Evolutionary conservation across 2,329 filamentous ascomycete species (phyloP).

Genomic region (Talaromyces verruculosus): DNA sequence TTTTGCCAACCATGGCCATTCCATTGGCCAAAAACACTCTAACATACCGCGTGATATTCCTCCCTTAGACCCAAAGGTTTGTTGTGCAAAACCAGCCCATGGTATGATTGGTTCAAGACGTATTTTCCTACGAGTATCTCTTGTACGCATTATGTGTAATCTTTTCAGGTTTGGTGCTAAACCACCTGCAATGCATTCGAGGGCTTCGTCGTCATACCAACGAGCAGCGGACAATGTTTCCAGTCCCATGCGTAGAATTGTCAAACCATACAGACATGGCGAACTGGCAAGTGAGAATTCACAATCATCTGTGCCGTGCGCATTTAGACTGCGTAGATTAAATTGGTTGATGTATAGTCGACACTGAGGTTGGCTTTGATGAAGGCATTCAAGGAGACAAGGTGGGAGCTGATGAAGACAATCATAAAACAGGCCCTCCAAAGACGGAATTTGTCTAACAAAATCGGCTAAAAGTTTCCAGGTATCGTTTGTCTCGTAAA

Average conservation of each 20-base stretch:
- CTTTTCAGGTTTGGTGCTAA: background rate
- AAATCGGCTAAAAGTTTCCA: background rate
- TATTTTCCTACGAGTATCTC: background rate
- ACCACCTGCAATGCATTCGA: background rate
- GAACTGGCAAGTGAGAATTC: conserved; percentile 1
- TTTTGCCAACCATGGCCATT: background rate
- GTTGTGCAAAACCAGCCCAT: background rate
- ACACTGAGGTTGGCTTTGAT: background rate
- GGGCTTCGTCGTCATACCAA: background rate
- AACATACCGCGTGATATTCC: background rate
- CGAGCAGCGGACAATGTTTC: background rate
- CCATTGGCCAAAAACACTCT: background rate
- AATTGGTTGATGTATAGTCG: background rate
- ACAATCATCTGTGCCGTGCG: background rate
- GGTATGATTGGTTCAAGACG: background rate
- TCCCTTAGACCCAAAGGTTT: background rate
- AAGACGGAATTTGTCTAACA: background rate
- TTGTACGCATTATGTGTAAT: background rate
- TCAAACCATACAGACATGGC: conserved; percentile 1
- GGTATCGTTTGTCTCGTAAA: background rate
- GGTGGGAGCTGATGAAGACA: background rate
- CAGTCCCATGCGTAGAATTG: background rate
- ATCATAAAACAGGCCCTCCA: background rate
- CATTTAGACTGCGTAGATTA: background rate
- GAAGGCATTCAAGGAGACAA: background rate